Percentiles rank a stretch among this genome's conserved stretches.
Conservation (phyloP, 768 basidiomycete species). For the Scleroderma bovista region DNA sequence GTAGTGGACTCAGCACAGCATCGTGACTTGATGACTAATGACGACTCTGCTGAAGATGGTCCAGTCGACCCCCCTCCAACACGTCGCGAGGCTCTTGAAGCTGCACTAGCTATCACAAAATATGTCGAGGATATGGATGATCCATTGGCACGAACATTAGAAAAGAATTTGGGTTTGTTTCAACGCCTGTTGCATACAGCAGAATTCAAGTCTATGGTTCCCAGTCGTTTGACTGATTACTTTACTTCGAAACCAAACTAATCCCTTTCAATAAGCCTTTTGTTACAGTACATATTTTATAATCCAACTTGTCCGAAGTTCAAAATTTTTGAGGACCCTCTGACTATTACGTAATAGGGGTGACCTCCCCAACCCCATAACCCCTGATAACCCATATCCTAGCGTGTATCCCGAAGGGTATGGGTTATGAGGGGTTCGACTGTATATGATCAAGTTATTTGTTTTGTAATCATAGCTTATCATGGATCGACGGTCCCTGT, state of each 20-base stretch:
- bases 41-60: not conserved
- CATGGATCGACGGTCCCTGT: too few species aligned
- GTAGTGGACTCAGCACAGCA: not conserved
- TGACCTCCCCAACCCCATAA: not conserved
- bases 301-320: not conserved
- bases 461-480: too few species aligned
- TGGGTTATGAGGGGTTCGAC: conserved; percentile 1
- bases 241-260: not conserved
- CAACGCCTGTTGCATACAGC: not conserved
- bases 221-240: not conserved
- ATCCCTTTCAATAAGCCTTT: not conserved
- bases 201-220: not conserved
- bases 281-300: not conserved
- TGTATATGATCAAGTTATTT: too few species aligned
- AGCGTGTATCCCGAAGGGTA: not conserved
- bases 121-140: not conserved
- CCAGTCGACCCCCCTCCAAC: not conserved
- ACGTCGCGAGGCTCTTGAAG: not conserved
- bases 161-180: not conserved
- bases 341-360: not conserved
- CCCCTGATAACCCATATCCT: not conserved
- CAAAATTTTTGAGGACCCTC: not conserved
- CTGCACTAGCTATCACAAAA: not conserved
- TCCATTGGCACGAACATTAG: not conserved
- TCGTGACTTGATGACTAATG: not conserved